Evolutionary conservation across 306 rosid species (phyloP), one percentile per base, ranked within the genome.

Genomic region (Begonia fuchsioides): DNA sequence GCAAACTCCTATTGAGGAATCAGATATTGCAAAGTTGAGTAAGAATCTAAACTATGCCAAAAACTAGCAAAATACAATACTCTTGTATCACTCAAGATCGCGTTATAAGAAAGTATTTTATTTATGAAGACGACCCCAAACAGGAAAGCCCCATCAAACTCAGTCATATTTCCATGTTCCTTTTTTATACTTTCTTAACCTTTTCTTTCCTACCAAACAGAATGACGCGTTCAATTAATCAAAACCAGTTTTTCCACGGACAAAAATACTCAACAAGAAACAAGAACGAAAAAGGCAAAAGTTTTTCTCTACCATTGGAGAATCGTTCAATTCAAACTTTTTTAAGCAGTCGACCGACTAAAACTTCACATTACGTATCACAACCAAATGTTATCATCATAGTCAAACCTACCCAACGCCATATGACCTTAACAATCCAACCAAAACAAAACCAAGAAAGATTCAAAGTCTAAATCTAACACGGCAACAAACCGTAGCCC

Each of bases 401-500:
- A 56, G 61, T 57, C 47, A 57, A 57, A 57, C 39, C 38, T 44
- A 32, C 17, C 38, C 26, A 47, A 47, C 39, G 15, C 32, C 51
- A 3, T 16, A 11, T 2, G 47, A 17, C 46, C 17, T 38, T n/a
- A n/a, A n/a, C 47, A 38, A 47, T 38, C 13, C 12, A 47, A 12
- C 39, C 51, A 4, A 13, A 17, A 8, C 16, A 9, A 47, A 47
- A 57, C 13, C 46, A 3, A 49, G 12, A 56, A 11, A 0, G 39
- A 44, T 38, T 45, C 18, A 57, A 47, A 20, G 17, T 8, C 35
- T 47, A 38, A 57, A 15, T 39, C 12, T 9, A 47, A 56, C 17
- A 11, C 52, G 20, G 6, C 47, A 57, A 35, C n/a, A 38, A 43
- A 16, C 52, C 11, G 10, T 10, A 12, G 44, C 43, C 15, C 15